A percentile compares a stretch with the other conserved stretches of the same genome.
Evolutionary conservation across 2,329 filamentous ascomycete genomes (phyloP).

Genomic region (Beauveria medogensis): DNA sequence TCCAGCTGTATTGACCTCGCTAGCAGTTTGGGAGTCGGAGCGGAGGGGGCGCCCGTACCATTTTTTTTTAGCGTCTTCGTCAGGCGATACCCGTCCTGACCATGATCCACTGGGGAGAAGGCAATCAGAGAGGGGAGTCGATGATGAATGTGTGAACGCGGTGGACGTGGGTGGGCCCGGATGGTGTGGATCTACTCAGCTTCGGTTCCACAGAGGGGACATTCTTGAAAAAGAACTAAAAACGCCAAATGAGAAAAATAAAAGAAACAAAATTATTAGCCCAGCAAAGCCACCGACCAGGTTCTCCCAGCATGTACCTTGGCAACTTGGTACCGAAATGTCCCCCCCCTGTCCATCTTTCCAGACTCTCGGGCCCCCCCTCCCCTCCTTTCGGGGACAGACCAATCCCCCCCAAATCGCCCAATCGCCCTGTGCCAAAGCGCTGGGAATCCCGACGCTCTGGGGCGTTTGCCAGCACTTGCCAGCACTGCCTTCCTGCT

Average conservation of each 20-base stretch:
- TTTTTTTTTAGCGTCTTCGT: background rate
- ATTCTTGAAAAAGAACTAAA: too few relatives aligned
- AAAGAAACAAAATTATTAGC: background rate
- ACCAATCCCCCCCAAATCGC: background rate
- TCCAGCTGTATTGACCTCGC: background rate
- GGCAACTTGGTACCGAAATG: background rate
- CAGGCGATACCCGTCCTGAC: slow-evolving; percentile 7
- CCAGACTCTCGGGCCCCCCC: slow-evolving; percentile 11
- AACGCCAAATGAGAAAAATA: background rate
- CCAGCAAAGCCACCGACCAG: background rate
- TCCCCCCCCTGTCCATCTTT: slow-evolving; percentile 1
- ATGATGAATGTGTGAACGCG: background rate
- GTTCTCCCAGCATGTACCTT: background rate
- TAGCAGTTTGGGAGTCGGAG: background rate
- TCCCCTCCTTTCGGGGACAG: background rate
- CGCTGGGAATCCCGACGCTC: slow-evolving; percentile 6
- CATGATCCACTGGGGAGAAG: slow-evolving; percentile 1
- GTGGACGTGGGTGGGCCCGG: background rate
- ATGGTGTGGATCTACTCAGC: background rate
- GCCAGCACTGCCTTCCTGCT: background rate
- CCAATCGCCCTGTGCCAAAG: slow-evolving; percentile 1
- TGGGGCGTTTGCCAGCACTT: background rate
- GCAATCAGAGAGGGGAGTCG: background rate
- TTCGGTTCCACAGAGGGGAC: background rate
- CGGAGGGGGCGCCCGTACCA: background rate